phyloP scores from a whole-genome alignment of 208 protist genomes.

The Leishmania aethiopica region DNA sequence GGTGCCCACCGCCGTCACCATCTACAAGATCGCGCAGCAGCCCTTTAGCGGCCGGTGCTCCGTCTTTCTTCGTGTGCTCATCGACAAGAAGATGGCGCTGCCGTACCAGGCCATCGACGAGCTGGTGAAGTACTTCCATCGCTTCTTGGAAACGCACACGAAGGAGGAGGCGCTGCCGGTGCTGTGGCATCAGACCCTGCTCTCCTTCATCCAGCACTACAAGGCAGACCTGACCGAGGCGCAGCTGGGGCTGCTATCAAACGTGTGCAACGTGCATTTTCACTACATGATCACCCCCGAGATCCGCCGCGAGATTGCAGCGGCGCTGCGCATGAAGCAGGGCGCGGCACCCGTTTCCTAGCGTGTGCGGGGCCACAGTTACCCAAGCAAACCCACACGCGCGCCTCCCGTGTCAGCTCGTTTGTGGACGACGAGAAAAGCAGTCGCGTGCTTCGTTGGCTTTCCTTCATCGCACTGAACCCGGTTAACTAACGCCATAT shows the following conservation, averaged over 20 bases:
- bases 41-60: conserved; percentile 90
- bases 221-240: conserved; percentile 82
- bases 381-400: background rate
- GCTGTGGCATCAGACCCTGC: conserved; percentile 97
- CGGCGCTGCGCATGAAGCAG: conserved; percentile 42
- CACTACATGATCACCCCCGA: conserved; percentile 91
- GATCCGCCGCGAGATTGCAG: conserved; percentile 77
- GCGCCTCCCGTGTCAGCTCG: background rate
- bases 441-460: background rate
- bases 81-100: conserved; percentile 99
- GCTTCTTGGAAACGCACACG: conserved; percentile 83
- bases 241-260: conserved; percentile 71
- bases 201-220: conserved; percentile 94
- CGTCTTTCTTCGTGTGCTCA: conserved; percentile 95
- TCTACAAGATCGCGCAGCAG: conserved; percentile 95
- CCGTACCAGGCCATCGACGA: conserved; percentile 95
- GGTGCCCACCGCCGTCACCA: conserved; percentile 91
- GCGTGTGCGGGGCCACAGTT: too few species aligned
- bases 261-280: conserved; percentile 84
- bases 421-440: background rate
- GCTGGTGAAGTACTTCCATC: conserved; percentile 96
- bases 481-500: conserved; percentile 13
- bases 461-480: background rate
- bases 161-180: conserved; percentile 92
- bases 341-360: conserved; percentile 6